Percentiles rank a stretch among this genome's conserved stretches.
Conservation (phyloP, 2,329 filamentous ascomycete genomes). For the Hypoxylon sp. region DNA sequence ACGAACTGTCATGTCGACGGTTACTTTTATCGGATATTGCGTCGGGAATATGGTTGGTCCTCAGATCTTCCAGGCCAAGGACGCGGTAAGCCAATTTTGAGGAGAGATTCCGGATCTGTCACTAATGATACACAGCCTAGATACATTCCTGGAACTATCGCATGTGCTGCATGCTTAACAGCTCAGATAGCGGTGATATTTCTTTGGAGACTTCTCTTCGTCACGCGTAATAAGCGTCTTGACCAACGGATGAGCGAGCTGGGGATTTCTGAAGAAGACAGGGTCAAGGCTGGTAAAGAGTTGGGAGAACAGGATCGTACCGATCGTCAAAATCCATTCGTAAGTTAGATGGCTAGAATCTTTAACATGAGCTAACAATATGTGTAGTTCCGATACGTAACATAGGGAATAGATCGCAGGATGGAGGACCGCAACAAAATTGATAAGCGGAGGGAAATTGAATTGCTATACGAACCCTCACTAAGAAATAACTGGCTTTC, state of each 20-base stretch:
- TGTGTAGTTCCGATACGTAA: conserved; percentile 29
- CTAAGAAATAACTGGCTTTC: neutral
- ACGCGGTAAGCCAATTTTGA: conserved; percentile 53
- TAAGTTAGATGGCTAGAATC: conserved; percentile 41
- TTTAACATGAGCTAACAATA: neutral
- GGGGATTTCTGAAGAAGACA: conserved; percentile 56
- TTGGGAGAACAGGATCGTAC: conserved; percentile 57
- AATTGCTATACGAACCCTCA: neutral
- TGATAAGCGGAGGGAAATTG: neutral
- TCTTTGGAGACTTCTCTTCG: conserved; percentile 58
- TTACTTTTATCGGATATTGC: conserved; percentile 63
- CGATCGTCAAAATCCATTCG: conserved; percentile 57
- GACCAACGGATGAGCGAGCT: conserved; percentile 50
- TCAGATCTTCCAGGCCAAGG: conserved; percentile 61
- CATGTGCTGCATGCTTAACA: conserved; percentile 57
- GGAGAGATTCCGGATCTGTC: neutral
- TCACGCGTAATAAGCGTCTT: conserved; percentile 57
- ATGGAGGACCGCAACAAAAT: neutral
- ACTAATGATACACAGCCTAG: conserved; percentile 52
- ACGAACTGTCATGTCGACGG: conserved; percentile 60
- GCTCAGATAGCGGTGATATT: conserved; percentile 57
- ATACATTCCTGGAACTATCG: conserved; percentile 60
- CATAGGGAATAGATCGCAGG: neutral
- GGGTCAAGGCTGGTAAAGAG: conserved; percentile 50
- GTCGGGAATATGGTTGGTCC: conserved; percentile 63